Evolutionary conservation across 2,329 filamentous ascomycete genomes (phyloP).

Genomic region (Penicillium occitanis): DNA sequence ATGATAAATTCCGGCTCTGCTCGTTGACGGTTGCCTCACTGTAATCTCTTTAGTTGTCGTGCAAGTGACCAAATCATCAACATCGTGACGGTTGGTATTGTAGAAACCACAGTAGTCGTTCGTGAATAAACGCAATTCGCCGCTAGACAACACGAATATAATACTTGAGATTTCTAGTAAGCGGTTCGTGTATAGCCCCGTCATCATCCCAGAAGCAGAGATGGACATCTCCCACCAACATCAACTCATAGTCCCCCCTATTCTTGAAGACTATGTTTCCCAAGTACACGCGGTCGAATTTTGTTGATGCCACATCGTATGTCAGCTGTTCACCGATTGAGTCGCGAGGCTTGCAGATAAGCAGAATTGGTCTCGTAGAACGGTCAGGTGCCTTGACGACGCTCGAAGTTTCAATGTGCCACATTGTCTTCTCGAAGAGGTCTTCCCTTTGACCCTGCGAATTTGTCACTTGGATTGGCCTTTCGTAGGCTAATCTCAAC

Average conservation of each 20-base stretch:
- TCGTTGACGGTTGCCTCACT: too few species aligned
- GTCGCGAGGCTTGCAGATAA: neutral
- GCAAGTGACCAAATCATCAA: neutral
- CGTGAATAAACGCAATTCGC: neutral
- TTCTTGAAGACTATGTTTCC: neutral
- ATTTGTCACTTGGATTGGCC: neutral
- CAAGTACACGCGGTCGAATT: neutral
- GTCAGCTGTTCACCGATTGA: neutral
- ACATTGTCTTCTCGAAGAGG: neutral
- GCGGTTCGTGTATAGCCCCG: neutral
- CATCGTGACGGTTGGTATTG: neutral
- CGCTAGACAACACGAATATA: neutral
- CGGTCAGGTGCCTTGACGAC: too few species aligned
- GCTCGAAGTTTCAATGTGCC: neutral
- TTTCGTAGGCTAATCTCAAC: neutral
- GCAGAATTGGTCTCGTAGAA: neutral
- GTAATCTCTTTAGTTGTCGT: neutral
- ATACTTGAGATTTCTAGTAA: constrained; percentile 2
- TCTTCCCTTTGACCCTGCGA: neutral
- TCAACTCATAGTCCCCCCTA: neutral
- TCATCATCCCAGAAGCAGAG: constrained; percentile 1
- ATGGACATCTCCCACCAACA: neutral
- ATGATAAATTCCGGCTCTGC: too few species aligned
- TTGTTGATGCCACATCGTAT: neutral
- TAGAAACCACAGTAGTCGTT: neutral